Base-by-base conservation (phyloP, 179 eudicot genomes). In the Beta corolliflora region DNA sequence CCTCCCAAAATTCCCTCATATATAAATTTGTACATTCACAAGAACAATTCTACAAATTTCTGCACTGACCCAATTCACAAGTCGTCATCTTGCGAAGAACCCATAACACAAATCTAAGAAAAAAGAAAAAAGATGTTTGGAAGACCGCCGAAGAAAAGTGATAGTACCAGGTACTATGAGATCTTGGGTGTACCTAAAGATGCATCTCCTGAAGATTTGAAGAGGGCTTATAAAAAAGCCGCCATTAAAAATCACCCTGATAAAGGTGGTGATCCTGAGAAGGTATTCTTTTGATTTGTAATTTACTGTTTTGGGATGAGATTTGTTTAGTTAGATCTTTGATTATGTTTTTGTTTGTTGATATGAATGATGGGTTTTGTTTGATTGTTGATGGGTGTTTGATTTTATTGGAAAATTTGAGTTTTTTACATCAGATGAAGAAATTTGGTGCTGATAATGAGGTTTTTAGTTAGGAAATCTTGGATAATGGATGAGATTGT, bases 181-280 rank as follows among this genome's bases (percentile, higher is more conserved):
- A 53, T 84, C 15, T 60, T 87, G 55, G 87, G 84, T 1, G 89
- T 87, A 1, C 76, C 85, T 12, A 69, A 82, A 59, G 77, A 60
- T 71, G 89, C 89, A 1, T 52, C 87, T 9, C 81, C 81, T 76
- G 89, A 87, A 31, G 89, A 86, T 84, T 80, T 86, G 67, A 86
- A 86, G 75, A 86, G 77, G 78, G 89, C 89, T 53, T 87, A 84
- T 19, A 84, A 73, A 71, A 87, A 87, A 77, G 87, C 89, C 52
- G 89, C 89, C 15, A 84, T 84, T 29, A 87, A 87, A 29, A 84
- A 84, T 75, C 89, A 87, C 21, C 89, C 87, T 80, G 87, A 87
- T 80, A 87, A 87, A 68, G 89, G 87, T 58, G 89, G 89, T 44
- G 89, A 87, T 75, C 89, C 89, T 23, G 87, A 87, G 71, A 87